A percentile compares a stretch with the other conserved stretches of the same genome.
phyloP scores from a whole-genome alignment of 2,329 filamentous ascomycete genomes.

The Rutstroemia sydowiana region DNA sequence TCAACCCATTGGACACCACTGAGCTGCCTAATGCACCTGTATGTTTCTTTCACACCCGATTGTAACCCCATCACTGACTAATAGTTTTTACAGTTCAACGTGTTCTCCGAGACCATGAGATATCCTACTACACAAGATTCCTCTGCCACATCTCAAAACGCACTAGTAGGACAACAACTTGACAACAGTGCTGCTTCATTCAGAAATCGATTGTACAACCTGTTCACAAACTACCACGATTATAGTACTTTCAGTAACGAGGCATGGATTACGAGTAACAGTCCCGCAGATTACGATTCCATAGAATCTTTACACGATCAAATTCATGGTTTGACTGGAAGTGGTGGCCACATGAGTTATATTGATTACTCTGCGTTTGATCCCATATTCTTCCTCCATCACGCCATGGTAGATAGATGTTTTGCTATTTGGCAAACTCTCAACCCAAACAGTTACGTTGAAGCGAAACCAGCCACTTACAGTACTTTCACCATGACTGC shows the following conservation, averaged over 20 bases:
- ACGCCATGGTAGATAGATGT: constrained; percentile 53
- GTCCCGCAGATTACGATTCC: too few species aligned
- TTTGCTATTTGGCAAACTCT: constrained; percentile 47
- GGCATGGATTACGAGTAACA: constrained; percentile 32
- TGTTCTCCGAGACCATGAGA: constrained; percentile 54
- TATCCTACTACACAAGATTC: constrained; percentile 37
- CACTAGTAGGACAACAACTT: constrained; percentile 44
- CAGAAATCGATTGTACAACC: constrained; percentile 57
- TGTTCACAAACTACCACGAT: constrained; percentile 57
- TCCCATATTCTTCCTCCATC: constrained; percentile 43
- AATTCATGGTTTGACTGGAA: constrained; percentile 36
- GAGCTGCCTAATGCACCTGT: constrained; percentile 29
- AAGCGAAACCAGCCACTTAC: constrained; percentile 28
- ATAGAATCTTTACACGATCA: constrained; percentile 39
- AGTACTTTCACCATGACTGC: constrained; percentile 28
- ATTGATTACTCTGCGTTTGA: constrained; percentile 40
- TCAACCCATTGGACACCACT: constrained; percentile 35
- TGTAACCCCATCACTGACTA: too few species aligned
- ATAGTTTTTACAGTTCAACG: constrained; percentile 37
- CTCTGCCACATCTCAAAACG: constrained; percentile 49
- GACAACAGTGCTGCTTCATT: constrained; percentile 46
- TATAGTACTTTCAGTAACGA: constrained; percentile 38
- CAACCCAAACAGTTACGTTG: constrained; percentile 30
- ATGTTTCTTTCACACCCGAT: too few species aligned
- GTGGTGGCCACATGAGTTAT: constrained; percentile 34